A percentile compares a stretch with the other conserved stretches of the same genome.
Conservation (phyloP, 1,284 basidiomycete species). For the Heliocybe sulcata region DNA sequence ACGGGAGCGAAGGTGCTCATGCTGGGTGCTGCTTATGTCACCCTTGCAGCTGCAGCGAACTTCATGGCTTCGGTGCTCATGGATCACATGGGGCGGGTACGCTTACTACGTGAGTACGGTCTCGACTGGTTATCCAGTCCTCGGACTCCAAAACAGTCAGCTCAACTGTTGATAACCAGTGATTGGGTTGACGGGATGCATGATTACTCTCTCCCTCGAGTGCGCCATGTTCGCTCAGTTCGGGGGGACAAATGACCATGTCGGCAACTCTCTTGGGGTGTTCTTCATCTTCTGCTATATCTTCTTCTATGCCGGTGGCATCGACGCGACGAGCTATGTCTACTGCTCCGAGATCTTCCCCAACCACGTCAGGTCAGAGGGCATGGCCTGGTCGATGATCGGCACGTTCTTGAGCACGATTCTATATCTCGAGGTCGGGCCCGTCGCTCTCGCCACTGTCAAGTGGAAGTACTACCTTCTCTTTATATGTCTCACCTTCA, state of each 20-base stretch:
- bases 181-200: conserved; percentile 8
- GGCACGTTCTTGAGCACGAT: conserved; percentile 11
- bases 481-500: conserved; percentile 6
- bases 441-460: conserved; percentile 9
- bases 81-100: conserved; percentile 8
- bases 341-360: conserved; percentile 14
- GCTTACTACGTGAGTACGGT: conserved; percentile 5
- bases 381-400: conserved; percentile 15
- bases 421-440: conserved; percentile 11
- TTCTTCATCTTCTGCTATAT: conserved; percentile 9
- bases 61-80: conserved; percentile 8
- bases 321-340: conserved; percentile 7
- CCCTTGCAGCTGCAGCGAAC: conserved; percentile 5
- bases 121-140: background rate
- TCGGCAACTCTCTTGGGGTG: conserved; percentile 8
- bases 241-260: conserved; percentile 1
- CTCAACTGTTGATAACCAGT: background rate
- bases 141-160: background rate
- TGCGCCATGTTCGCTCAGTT: conserved; percentile 8
- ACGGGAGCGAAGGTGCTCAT: conserved; percentile 6
- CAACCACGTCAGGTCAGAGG: conserved; percentile 11
- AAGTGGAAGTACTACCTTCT: conserved; percentile 12
- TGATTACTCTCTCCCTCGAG: conserved; percentile 5
- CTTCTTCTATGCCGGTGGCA: conserved; percentile 9
- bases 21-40: conserved; percentile 8